Base-by-base conservation (phyloP, 257 asterid genomes). In the Nicotiana attenuata region DNA sequence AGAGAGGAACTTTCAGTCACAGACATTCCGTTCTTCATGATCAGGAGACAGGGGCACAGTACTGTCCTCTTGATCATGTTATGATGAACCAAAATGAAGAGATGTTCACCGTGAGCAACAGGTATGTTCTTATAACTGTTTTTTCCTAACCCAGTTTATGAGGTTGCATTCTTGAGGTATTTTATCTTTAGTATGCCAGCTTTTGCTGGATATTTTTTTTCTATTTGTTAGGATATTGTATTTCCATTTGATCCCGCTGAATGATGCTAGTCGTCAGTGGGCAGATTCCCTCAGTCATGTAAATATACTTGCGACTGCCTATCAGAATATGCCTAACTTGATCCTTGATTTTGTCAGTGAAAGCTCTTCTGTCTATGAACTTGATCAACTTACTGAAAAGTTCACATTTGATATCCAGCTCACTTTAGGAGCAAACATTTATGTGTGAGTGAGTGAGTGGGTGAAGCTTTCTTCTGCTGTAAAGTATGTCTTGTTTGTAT, bases 21-120 rank as follows among this genome's bases (percentile, higher is more conserved):
- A 83, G 87, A 26, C 87, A 85, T 82, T 66, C 87, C 31, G 85
- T 85, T 45, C 38, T 85, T 47, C 85, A 81, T 78, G 87, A 85
- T 73, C 87, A 85, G 80, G 85, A 85, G 76, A 78, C 85, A 0
- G 87, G 85, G 33, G 79, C 65, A 29, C 77, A 82, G 22, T 85
- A 85, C 81, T 81, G 85, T 67, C 87, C 87, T 10, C 71, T 85
- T 41, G 85, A 85, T 76, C 87, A 85, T 82, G 82, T 84, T 60
- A 84, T 84, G 84, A 57, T 64, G 85, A 59, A 84, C 73, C 87
- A 84, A 84, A 35, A 84, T 76, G 85, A 82, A 15, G 87, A 84
- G 82, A 84, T 84, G 87, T 84, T 84, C 71, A 81, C 87, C 10
- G 87, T 84, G 26, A 84, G 87, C 85, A 84, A 84, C 79, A 84